These are phyloP conservation scores for Helicostylum pulchrum DNA, from an alignment of 192 early-diverging fungal species.

Conservation along the genomic window DNA sequence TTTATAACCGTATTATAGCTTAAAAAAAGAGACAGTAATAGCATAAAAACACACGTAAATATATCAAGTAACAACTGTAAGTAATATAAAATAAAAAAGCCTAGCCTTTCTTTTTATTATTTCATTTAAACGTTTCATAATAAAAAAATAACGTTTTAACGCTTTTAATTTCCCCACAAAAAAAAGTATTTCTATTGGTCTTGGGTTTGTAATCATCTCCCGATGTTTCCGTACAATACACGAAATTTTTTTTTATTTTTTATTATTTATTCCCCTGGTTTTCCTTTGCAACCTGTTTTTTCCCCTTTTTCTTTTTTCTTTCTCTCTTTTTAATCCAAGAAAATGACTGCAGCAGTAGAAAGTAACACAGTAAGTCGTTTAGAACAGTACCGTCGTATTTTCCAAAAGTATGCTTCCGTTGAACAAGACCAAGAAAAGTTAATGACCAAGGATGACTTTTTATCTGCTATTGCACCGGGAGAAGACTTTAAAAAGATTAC, in stretches of 20 bases:
- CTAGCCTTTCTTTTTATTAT: too few relatives aligned
- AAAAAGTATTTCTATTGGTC: not conserved
- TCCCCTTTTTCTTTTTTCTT: not conserved
- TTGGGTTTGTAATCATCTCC: not conserved
- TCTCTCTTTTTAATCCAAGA: not conserved
- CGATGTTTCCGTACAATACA: not conserved
- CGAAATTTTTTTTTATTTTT: not conserved
- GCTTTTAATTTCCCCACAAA: not conserved
- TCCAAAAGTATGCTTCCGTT: constrained; percentile 48
- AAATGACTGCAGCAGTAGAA: constrained; percentile 6
- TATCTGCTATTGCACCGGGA: constrained; percentile 50
- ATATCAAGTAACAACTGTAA: too few relatives aligned
- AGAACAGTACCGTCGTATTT: constrained; percentile 47
- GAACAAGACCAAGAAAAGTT: constrained; percentile 47
- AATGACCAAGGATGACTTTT: constrained; percentile 61
- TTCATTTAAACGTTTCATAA: too few relatives aligned
- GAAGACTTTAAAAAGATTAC: constrained; percentile 56
- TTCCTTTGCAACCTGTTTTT: constrained; percentile 1
- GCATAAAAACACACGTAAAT: too few relatives aligned
- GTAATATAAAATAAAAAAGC: too few relatives aligned
- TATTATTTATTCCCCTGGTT: not conserved
- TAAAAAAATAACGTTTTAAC: too few relatives aligned
- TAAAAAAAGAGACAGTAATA: too few relatives aligned
- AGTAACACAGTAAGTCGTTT: constrained; percentile 6
- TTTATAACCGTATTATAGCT: too few relatives aligned